Conservation (phyloP, 1,284 basidiomycete species). For the Puccinia horiana region DNA sequence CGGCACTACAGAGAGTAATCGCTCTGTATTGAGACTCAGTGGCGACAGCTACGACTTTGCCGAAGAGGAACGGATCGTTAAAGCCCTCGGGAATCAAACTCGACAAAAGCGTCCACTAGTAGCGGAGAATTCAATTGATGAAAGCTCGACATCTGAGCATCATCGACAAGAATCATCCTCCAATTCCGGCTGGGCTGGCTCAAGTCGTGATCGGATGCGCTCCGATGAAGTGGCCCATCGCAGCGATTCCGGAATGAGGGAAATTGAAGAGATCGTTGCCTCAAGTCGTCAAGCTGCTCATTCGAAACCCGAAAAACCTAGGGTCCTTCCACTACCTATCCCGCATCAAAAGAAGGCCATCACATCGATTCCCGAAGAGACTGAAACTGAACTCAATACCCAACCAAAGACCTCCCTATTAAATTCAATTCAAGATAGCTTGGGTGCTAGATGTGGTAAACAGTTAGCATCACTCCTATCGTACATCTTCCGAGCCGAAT, state of each 20-base stretch:
- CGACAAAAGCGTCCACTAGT: background rate
- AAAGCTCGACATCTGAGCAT: background rate
- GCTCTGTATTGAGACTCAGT: constrained; percentile 20
- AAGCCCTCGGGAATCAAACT: constrained; percentile 20
- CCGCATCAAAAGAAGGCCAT: background rate
- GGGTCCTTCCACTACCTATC: constrained; percentile 24
- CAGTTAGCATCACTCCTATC: background rate
- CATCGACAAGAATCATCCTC: background rate
- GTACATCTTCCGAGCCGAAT: constrained; percentile 9
- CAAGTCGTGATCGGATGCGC: constrained; percentile 8
- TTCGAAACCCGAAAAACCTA: constrained; percentile 14
- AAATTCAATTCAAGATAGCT: constrained; percentile 2
- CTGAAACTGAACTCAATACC: background rate
- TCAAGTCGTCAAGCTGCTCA: constrained; percentile 13
- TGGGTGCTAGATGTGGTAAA: constrained; percentile 1
- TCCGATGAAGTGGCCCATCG: background rate
- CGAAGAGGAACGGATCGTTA: constrained; percentile 45
- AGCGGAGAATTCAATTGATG: background rate
- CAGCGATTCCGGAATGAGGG: constrained; percentile 35
- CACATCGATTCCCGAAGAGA: constrained; percentile 16
- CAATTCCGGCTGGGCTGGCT: background rate
- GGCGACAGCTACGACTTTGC: constrained; percentile 47
- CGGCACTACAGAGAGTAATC: constrained; percentile 43
- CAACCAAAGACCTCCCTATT: background rate
- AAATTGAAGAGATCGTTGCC: constrained; percentile 37